phyloP scores from a whole-genome alignment of 371 early-diverging fungal species.

The Rhizopus microsporus region DNA sequence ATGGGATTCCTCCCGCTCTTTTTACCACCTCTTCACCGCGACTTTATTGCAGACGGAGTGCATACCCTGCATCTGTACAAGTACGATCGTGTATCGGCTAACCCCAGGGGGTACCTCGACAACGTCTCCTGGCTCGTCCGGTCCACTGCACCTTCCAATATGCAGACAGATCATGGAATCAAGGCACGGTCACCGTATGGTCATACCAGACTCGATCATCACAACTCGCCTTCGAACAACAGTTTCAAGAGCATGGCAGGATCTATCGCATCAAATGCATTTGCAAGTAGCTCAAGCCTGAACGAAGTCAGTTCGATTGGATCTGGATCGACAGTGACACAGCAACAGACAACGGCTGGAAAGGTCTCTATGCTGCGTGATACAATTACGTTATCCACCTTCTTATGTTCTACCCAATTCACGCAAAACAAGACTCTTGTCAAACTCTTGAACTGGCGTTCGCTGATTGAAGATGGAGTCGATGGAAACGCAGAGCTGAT shows the following conservation, averaged over 20 bases:
- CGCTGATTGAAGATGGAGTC: conserved; percentile 19
- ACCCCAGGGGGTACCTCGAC: conserved; percentile 53
- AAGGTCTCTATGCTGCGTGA: conserved; percentile 54
- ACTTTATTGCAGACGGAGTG: conserved; percentile 63
- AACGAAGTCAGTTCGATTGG: conserved; percentile 2
- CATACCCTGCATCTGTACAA: conserved; percentile 69
- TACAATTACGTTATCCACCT: conserved; percentile 51
- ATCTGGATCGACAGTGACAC: not conserved
- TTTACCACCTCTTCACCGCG: conserved; percentile 49
- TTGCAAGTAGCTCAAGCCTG: conserved; percentile 9
- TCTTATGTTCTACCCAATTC: conserved; percentile 65
- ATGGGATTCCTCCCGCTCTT: conserved; percentile 68
- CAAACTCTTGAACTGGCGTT: conserved; percentile 67
- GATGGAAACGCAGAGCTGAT: conserved; percentile 45
- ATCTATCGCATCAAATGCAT: conserved; percentile 20
- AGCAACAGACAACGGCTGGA: conserved; percentile 10
- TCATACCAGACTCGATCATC: conserved; percentile 19
- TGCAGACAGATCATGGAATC: conserved; percentile 10
- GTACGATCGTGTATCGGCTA: conserved; percentile 53
- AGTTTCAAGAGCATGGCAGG: conserved; percentile 27
- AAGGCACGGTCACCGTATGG: not conserved
- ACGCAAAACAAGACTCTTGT: conserved; percentile 68
- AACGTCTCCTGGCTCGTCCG: conserved; percentile 37
- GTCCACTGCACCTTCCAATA: conserved; percentile 44
- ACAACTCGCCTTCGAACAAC: conserved; percentile 20